These are phyloP conservation scores for Albatrellus ellisii DNA, from an alignment of 768 basidiomycete species.

Conservation along the genomic window DNA sequence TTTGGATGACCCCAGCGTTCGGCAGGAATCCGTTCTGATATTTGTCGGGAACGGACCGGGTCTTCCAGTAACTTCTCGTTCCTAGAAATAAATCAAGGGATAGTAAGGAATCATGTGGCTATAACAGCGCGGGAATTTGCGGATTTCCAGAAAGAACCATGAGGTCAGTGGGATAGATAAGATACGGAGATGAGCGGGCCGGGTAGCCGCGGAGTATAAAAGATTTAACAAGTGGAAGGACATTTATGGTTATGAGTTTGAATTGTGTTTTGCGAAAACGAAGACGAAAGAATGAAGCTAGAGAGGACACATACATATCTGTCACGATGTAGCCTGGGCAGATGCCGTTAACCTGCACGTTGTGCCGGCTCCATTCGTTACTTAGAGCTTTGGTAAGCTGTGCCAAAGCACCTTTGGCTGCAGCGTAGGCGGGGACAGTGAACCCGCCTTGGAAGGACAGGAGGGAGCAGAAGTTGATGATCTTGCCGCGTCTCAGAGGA, in stretches of 20 bases:
- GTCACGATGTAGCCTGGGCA: slow-evolving; percentile 83
- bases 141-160: no score
- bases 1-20: slow-evolving; percentile 52
- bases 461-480: slow-evolving; percentile 43
- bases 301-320: slow-evolving; percentile 49
- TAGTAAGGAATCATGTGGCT: no score
- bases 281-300: slow-evolving; percentile 2
- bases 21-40: slow-evolving; percentile 58
- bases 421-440: slow-evolving; percentile 81
- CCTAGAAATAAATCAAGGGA: slow-evolving; percentile 35
- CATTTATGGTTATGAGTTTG: no score
- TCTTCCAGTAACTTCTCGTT: slow-evolving; percentile 52
- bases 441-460: slow-evolving; percentile 37
- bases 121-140: slow-evolving; percentile 1
- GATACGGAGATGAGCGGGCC: slow-evolving; percentile 4
- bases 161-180: no score
- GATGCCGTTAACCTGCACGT: slow-evolving; percentile 82
- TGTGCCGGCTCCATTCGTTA: slow-evolving; percentile 87
- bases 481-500: slow-evolving; percentile 51
- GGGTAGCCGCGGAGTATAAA: slow-evolving; percentile 3
- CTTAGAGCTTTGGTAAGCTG: slow-evolving; percentile 81
- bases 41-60: slow-evolving; percentile 47
- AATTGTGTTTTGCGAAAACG: no score
- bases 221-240: no score
- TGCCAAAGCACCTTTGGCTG: slow-evolving; percentile 81